Percentiles rank a stretch among this genome's conserved stretches.
Evolutionary conservation across 2,329 filamentous ascomycete genomes (phyloP).

Genomic region (Hymenoscyphus fructigenus): DNA sequence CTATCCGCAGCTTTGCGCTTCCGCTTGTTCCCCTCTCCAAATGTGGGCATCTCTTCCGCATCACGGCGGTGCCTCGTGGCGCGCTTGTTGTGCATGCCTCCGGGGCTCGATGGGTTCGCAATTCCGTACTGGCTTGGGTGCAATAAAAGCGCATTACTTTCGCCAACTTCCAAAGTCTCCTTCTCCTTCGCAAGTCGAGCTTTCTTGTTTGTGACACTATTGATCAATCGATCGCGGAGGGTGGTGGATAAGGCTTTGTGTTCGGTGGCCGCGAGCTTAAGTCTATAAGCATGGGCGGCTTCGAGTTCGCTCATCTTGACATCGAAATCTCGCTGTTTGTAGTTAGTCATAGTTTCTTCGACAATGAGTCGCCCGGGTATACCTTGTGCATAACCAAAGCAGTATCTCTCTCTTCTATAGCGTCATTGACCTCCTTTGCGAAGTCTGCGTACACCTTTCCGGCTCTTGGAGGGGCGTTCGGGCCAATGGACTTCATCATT

Average conservation of each 20-base stretch:
- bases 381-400: slow-evolving; percentile 81
- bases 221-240: slow-evolving; percentile 65
- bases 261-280: slow-evolving; percentile 62
- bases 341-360: neutral
- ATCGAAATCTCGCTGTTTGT: slow-evolving; percentile 58
- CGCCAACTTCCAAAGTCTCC: slow-evolving; percentile 66
- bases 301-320: slow-evolving; percentile 59
- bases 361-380: slow-evolving; percentile 36
- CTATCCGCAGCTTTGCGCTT: slow-evolving; percentile 61
- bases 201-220: slow-evolving; percentile 64
- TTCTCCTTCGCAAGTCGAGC: slow-evolving; percentile 64
- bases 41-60: slow-evolving; percentile 56
- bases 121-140: slow-evolving; percentile 69
- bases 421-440: slow-evolving; percentile 81
- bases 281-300: slow-evolving; percentile 59
- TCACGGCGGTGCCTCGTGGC: slow-evolving; percentile 60
- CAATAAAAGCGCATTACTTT: slow-evolving; percentile 62
- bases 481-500: slow-evolving; percentile 39
- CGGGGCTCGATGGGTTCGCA: slow-evolving; percentile 62
- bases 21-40: slow-evolving; percentile 59
- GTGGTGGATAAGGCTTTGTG: slow-evolving; percentile 59
- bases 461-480: slow-evolving; percentile 55
- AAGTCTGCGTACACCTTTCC: slow-evolving; percentile 85
- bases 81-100: slow-evolving; percentile 62
- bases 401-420: slow-evolving; percentile 83